A percentile compares a stretch with the other conserved stretches of the same genome.
These are phyloP conservation scores for Amanita pallidorosea DNA, from an alignment of 768 basidiomycete genomes.

Conservation along the genomic window DNA sequence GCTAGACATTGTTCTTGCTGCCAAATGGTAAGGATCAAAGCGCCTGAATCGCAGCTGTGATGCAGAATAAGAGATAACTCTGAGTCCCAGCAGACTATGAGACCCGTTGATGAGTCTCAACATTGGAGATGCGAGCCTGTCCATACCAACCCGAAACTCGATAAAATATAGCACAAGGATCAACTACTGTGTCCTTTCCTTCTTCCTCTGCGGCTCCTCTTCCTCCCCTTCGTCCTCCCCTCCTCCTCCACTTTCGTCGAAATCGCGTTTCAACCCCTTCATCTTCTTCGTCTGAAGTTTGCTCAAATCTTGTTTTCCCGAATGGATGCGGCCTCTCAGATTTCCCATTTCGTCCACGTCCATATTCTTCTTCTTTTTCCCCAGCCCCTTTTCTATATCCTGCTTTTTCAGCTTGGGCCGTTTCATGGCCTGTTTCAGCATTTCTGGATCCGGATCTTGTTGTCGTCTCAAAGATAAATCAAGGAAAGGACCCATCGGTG, in stretches of 20 bases:
- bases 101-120: neutral
- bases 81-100: neutral
- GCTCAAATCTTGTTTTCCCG: slow-evolving; percentile 80
- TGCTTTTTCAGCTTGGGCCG: slow-evolving; percentile 83
- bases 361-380: slow-evolving; percentile 91
- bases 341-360: slow-evolving; percentile 99
- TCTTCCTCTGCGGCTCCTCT: slow-evolving; percentile 6
- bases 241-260: slow-evolving; percentile 13
- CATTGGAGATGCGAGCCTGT: neutral
- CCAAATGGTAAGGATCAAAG: neutral
- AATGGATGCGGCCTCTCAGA: slow-evolving; percentile 79
- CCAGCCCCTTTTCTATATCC: slow-evolving; percentile 76
- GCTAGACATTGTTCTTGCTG: slow-evolving; percentile 4
- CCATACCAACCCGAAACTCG: neutral
- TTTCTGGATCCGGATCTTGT: slow-evolving; percentile 64
- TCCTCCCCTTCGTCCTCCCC: slow-evolving; percentile 14
- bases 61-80: neutral
- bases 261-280: slow-evolving; percentile 60
- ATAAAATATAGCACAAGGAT: too few relatives aligned
- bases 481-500: slow-evolving; percentile 85
- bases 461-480: slow-evolving; percentile 75
- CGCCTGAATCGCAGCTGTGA: slow-evolving; percentile 3
- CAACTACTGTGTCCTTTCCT: slow-evolving; percentile 5
- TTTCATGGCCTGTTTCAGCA: slow-evolving; percentile 72
- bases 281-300: slow-evolving; percentile 91